A percentile compares a stretch with the other conserved stretches of the same genome.
Conservation (phyloP, 495 filamentous ascomycete genomes). For the Aspergillus cavernicola region DNA sequence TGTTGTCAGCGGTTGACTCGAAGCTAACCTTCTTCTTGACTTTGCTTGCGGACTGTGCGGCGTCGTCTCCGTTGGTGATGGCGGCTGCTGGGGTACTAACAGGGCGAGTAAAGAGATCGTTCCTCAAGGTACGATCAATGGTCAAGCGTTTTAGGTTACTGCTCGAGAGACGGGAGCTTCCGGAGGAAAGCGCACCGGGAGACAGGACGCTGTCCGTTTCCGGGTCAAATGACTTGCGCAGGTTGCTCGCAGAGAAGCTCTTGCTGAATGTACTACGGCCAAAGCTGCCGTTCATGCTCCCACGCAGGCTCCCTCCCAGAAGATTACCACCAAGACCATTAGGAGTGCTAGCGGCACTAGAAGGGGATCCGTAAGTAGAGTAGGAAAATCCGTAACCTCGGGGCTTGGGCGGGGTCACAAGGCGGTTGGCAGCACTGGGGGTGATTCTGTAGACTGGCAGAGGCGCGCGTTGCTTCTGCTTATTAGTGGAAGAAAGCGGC, state of each 20-base stretch:
- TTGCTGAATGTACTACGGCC: slow-evolving; percentile 59
- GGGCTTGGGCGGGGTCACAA: slow-evolving; percentile 75
- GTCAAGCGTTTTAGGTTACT: slow-evolving; percentile 82
- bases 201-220: slow-evolving; percentile 78
- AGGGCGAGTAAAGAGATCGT: slow-evolving; percentile 62
- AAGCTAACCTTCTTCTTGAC: slow-evolving; percentile 89
- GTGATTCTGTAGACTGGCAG: slow-evolving; percentile 87
- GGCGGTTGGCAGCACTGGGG: slow-evolving; percentile 69
- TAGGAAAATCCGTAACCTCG: slow-evolving; percentile 84
- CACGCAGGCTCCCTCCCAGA: slow-evolving; percentile 49
- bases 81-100: slow-evolving; percentile 43
- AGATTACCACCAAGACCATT: slow-evolving; percentile 62
- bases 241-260: slow-evolving; percentile 62
- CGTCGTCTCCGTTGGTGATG: slow-evolving; percentile 49
- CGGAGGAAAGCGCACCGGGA: slow-evolving; percentile 79
- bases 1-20: slow-evolving; percentile 53
- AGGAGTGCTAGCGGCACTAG: slow-evolving; percentile 67
- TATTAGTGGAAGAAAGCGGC: slow-evolving; percentile 68
- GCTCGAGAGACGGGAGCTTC: slow-evolving; percentile 56
- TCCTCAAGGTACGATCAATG: slow-evolving; percentile 79
- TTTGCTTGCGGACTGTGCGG: slow-evolving; percentile 34
- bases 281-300: slow-evolving; percentile 50
- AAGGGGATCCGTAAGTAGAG: slow-evolving; percentile 80
- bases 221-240: slow-evolving; percentile 59
- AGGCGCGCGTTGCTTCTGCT: slow-evolving; percentile 69